Evolutionary conservation across 148 eudicot species (phyloP), one percentile per base, ranked within the genome.

Genomic region (Silene uniflora): DNA sequence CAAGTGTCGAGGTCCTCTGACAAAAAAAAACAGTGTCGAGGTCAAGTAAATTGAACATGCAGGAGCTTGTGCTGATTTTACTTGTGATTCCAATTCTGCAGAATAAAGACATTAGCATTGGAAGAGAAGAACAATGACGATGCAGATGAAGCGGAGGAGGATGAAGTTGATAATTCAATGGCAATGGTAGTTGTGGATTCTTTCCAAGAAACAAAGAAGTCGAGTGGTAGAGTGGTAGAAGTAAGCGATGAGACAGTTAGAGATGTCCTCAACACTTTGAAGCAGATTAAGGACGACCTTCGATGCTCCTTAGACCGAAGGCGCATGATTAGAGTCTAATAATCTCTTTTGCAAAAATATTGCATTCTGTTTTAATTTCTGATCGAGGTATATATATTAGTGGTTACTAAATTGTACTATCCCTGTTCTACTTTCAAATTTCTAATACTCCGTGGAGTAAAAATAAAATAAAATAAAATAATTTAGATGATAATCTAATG

Each of bases 231-330:
- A 61, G 63, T 21, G 4, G 8, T 32, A 19, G 67, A 72, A n/a
- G 42, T 78, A 35, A 66, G 61, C 9, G 78, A 77, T 75, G 82
- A 76, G 5, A 84, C 76, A 14, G 91, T 88, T 35, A 73, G 78
- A 75, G 82, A 91, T 62, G 97, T 85, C 19, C 87, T 91, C 22
- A 82, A 87, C 44, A 61, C 81, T 42, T 77, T 91, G 25, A 82
- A 82, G 81, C 67, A 49, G 47, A 85, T 88, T 14, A 83, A 80
- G 79, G 89, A 87, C 68, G 78, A 72, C 66, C 78, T 89, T 78
- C 87, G 75, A 54, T 76, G 76, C 59, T 77, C 87, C 14, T 82
- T 86, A 83, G 80, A 81, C 64, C 82, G 76, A 55, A 83, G 87
- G 56, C 80, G 68, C 21, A 70, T 79, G 76, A 83, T 82, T 72